Conservation (phyloP, 345 rosid genomes). For the Eucalyptus erythrocorys region DNA sequence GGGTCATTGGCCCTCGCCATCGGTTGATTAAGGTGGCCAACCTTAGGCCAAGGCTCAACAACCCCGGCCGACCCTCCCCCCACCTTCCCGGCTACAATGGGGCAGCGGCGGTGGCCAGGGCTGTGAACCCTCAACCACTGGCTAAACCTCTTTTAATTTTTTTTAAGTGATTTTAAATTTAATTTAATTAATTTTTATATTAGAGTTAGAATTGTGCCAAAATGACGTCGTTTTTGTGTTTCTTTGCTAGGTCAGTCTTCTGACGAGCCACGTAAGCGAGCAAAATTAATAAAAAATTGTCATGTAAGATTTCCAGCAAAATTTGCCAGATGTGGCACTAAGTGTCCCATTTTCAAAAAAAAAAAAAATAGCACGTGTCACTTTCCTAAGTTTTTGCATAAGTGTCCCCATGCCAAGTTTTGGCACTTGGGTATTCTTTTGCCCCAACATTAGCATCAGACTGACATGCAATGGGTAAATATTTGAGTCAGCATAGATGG, state of each 20-base stretch:
- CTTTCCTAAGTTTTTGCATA: too few relatives aligned
- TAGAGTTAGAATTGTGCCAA: too few relatives aligned
- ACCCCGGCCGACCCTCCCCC: too few relatives aligned
- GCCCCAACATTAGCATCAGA: not conserved
- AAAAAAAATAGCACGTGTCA: fast-evolving
- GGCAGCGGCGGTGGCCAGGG: fast-evolving
- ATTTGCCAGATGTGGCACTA: fast-evolving
- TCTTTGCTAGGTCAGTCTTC: fast-evolving
- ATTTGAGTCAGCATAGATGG: not conserved
- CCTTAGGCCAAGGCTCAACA: fast-evolving
- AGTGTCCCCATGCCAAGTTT: fast-evolving
- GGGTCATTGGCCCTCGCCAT: too few relatives aligned
- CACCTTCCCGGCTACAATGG: too few relatives aligned
- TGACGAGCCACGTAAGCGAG: fast-evolving
- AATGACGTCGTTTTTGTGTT: fast-evolving
- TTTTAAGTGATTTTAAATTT: too few relatives aligned
- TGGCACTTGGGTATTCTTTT: too few relatives aligned
- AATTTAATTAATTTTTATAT: too few relatives aligned
- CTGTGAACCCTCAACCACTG: fast-evolving
- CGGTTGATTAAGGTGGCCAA: fast-evolving
- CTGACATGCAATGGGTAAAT: not conserved
- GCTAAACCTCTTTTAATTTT: too few relatives aligned
- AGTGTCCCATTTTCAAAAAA: too few relatives aligned
- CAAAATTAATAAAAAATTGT: too few relatives aligned
- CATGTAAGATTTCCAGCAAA: fast-evolving